phyloP scores from a whole-genome alignment of 352 stramenopile species.

The Globisporangium spiculum region DNA sequence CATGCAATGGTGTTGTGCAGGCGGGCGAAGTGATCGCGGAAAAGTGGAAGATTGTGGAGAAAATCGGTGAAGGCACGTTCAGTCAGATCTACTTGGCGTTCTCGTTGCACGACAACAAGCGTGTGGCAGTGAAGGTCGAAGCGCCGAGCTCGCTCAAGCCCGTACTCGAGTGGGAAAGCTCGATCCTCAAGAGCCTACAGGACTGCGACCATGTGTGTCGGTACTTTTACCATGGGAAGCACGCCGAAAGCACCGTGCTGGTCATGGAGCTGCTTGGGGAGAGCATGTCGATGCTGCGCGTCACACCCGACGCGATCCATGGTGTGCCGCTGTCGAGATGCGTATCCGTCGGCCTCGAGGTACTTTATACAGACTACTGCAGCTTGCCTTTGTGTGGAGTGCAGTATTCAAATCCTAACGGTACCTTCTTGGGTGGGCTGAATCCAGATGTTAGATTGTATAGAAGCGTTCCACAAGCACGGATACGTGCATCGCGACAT shows the following conservation, averaged over 20 bases:
- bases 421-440: background rate
- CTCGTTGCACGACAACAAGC: constrained; percentile 64
- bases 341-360: constrained; percentile 69
- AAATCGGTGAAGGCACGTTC: constrained; percentile 88
- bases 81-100: constrained; percentile 89
- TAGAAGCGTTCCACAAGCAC: constrained; percentile 82
- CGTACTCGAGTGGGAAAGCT: constrained; percentile 87
- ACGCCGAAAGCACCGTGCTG: constrained; percentile 82
- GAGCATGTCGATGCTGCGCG: constrained; percentile 87
- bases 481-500: constrained; percentile 89
- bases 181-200: constrained; percentile 84
- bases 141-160: constrained; percentile 83
- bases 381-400: background rate
- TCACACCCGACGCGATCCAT: constrained; percentile 75
- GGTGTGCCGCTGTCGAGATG: constrained; percentile 69
- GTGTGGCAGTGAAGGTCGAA: constrained; percentile 86
- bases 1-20: constrained; percentile 22
- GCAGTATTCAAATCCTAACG: background rate
- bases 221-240: constrained; percentile 85
- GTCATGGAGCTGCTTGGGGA: constrained; percentile 88
- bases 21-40: constrained; percentile 79
- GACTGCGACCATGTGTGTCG: constrained; percentile 80
- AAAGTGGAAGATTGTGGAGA: constrained; percentile 84
- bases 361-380: constrained; percentile 4
- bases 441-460: constrained; percentile 78